phyloP scores from a whole-genome alignment of 202 grass and related monocot species.

The Dendrocalamus latiflorus region DNA sequence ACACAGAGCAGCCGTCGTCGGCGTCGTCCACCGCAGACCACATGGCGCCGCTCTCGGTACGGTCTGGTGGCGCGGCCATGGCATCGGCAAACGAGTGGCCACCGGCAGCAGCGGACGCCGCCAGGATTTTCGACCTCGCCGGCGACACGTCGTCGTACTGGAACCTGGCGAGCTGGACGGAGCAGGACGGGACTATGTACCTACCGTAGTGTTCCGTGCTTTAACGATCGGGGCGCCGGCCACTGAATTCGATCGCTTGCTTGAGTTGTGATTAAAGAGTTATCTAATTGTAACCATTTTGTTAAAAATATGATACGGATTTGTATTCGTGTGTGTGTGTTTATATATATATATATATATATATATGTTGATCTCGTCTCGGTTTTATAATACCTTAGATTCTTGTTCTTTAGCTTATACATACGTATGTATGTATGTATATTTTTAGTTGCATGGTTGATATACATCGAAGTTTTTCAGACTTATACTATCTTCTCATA shows the following conservation, averaged over 20 bases:
- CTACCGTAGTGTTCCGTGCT: background rate
- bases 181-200: background rate
- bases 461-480: too few species aligned
- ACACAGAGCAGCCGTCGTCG: background rate
- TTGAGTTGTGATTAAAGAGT: background rate
- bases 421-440: too few species aligned
- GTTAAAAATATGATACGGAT: too few species aligned
- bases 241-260: background rate
- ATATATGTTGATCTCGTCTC: too few species aligned
- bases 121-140: conserved; percentile 1
- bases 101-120: background rate
- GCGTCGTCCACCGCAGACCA: background rate
- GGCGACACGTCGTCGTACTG: conserved; percentile 12
- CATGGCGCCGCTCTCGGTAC: background rate
- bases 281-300: background rate
- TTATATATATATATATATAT: too few species aligned
- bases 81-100: background rate
- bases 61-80: background rate
- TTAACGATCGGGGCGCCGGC: background rate
- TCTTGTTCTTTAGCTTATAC: too few species aligned
- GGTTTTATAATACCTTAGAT: too few species aligned
- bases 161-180: conserved; percentile 18
- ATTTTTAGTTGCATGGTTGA: too few species aligned
- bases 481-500: too few species aligned
- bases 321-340: too few species aligned